A percentile compares a stretch with the other conserved stretches of the same genome.
Conservation (phyloP, 1,284 basidiomycete genomes). For the Pseudozyma sp. region DNA sequence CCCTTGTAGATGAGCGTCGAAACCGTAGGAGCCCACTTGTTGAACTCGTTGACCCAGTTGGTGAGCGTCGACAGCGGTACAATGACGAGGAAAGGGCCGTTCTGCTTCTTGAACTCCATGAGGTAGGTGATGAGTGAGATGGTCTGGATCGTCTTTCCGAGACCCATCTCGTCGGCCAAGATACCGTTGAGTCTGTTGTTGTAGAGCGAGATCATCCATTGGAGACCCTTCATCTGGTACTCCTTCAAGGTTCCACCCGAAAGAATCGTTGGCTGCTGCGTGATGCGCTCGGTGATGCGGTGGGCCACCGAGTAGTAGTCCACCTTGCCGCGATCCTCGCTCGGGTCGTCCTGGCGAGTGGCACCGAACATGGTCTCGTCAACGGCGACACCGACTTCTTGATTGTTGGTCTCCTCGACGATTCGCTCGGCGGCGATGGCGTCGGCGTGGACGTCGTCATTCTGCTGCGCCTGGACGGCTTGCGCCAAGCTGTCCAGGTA, state of each 20-base stretch:
- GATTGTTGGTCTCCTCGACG: conserved; percentile 54
- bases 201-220: conserved; percentile 69
- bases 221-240: conserved; percentile 69
- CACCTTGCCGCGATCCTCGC: conserved; percentile 76
- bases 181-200: conserved; percentile 69
- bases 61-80: conserved; percentile 68
- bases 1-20: conserved; percentile 67
- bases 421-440: conserved; percentile 59
- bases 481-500: conserved; percentile 96
- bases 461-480: conserved; percentile 93
- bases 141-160: conserved; percentile 69
- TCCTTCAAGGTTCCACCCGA: conserved; percentile 70
- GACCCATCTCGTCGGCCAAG: conserved; percentile 69
- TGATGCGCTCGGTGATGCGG: conserved; percentile 87
- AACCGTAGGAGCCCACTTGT: conserved; percentile 67
- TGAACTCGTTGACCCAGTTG: conserved; percentile 69
- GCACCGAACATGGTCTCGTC: conserved; percentile 92
- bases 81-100: conserved; percentile 68
- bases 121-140: conserved; percentile 69
- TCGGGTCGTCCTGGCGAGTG: conserved; percentile 76
- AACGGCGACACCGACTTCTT: conserved; percentile 71
- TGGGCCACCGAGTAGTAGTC: conserved; percentile 99
- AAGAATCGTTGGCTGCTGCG: conserved; percentile 84
- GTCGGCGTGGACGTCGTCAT: conserved; percentile 73
- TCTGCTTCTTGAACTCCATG: conserved; percentile 68